A percentile compares a stretch with the other conserved stretches of the same genome.
Conservation (phyloP, 2,329 filamentous ascomycete genomes). For the Sclerotiophoma versabilis region DNA sequence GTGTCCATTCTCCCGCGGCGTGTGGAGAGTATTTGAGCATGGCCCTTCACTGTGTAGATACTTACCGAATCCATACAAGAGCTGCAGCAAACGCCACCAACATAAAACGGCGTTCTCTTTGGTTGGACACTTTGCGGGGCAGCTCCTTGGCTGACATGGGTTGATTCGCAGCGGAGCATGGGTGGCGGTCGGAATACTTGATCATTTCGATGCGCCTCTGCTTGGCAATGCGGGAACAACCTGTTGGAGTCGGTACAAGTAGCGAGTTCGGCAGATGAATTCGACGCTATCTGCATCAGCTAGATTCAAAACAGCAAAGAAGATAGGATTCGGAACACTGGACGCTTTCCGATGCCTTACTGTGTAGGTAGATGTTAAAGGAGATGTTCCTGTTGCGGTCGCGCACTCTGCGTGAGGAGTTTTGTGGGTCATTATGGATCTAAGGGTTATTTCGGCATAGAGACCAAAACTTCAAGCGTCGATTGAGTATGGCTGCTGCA, state of each 20-base stretch:
- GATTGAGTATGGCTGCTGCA: neutral
- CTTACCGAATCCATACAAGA: constrained; percentile 39
- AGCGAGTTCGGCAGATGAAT: constrained; percentile 15
- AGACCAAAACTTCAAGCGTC: neutral
- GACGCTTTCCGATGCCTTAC: neutral
- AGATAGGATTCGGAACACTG: neutral
- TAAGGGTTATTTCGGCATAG: constrained; percentile 9
- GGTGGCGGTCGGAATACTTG: constrained; percentile 26
- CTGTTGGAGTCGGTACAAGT: neutral
- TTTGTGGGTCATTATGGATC: constrained; percentile 1
- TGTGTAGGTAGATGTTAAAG: neutral
- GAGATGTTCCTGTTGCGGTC: constrained; percentile 1
- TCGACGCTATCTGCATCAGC: neutral
- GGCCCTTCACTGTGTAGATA: constrained; percentile 18
- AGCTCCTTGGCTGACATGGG: constrained; percentile 40
- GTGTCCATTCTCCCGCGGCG: constrained; percentile 6
- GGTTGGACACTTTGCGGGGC: constrained; percentile 37
- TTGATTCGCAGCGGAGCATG: constrained; percentile 24
- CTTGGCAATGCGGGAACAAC: constrained; percentile 27
- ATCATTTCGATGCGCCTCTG: constrained; percentile 22
- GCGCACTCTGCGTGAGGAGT: neutral
- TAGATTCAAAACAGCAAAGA: neutral
- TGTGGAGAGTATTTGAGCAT: constrained; percentile 16
- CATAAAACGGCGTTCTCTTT: constrained; percentile 26
- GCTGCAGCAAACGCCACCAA: constrained; percentile 21